Conservation (phyloP, 2,329 filamentous ascomycete genomes). For the Rugonectria rugulosa region DNA sequence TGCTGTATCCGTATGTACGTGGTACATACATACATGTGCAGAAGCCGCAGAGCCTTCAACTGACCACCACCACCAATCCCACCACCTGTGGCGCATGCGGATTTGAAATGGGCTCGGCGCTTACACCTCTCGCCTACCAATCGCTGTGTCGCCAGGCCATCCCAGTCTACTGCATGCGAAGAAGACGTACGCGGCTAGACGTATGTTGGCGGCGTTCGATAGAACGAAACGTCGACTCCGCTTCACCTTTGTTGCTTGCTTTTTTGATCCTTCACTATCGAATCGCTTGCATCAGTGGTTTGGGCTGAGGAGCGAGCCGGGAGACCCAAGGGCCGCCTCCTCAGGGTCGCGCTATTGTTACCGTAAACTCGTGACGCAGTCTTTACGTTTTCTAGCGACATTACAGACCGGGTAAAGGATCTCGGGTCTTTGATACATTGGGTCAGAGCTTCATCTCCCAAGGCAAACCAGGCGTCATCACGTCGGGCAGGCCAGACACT, state of each 20-base stretch:
- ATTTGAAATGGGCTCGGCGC: slow-evolving; percentile 9
- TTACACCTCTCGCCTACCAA: slow-evolving; percentile 15
- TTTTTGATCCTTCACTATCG: slow-evolving; percentile 2
- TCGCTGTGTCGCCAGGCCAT: slow-evolving; percentile 3
- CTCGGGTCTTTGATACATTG: background rate
- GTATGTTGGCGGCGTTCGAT: slow-evolving; percentile 4
- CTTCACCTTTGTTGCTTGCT: background rate
- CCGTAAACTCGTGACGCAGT: background rate
- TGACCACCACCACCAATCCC: no score
- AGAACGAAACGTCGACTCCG: slow-evolving; percentile 8
- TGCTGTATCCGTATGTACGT: no score
- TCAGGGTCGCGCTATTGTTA: background rate
- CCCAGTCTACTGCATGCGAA: background rate
- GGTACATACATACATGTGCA: no score
- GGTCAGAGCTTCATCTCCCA: no score
- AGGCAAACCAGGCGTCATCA: no score
- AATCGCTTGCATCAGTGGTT: slow-evolving; percentile 3
- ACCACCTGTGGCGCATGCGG: background rate
- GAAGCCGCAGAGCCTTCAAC: background rate
- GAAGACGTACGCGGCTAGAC: background rate
- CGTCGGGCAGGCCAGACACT: no score
- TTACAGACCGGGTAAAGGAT: background rate
- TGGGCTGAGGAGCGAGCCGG: background rate
- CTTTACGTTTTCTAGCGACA: background rate
- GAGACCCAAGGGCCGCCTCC: background rate